Evolutionary conservation across 192 early-diverging fungal genomes (phyloP), one percentile per base, ranked within the genome.

Genomic region (Cladochytrium replicatum): DNA sequence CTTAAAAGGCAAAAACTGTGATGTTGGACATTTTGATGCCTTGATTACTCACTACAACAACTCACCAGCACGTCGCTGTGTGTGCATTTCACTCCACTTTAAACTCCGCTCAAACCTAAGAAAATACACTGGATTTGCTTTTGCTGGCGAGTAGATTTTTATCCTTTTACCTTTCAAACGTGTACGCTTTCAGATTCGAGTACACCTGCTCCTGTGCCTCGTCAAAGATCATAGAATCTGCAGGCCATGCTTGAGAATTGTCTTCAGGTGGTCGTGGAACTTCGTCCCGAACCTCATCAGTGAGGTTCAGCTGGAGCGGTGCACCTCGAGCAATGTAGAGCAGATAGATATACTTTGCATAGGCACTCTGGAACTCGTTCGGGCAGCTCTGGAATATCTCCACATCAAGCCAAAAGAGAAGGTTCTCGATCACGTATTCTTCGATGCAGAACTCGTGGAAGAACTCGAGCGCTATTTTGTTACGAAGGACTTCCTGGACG

Each of bases 341-440:
- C 27, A 82, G 58, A 53, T 84, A 88, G 41, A 93, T 88, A 53
- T 88, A 72, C 25, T 52, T 57, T 0, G 54, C 58, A 48, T 52
- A 74, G 4, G 32, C 21, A 13, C 41, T 26, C 0, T 46, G 15
- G 9, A 27, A 13, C 8, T 48, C 26, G 23, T 43, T 39, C 17
- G 26, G 22, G n/a, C n/a, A n/a, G 3, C 61, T 51, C 26, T 79
- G 66, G 56, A 88, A 86, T 1, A 85, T 63, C 59, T 93, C 89
- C 6, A 89, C 83, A 42, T 89, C 88, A 39, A 93, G 50, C 63
- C 86, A 87, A 64, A 93, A 91, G 41, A 90, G 58, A 13, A 88
- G 52, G 27, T 84, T 77, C 59, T 93, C 88, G 34, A 89, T 71
- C 1, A 80, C 74, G 61, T 82, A 84, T 60, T 93, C 87, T 31